These are phyloP conservation scores for Dactylorhiza incarnata DNA, from an alignment of 106 monocot genomes.

Conservation along the genomic window DNA sequence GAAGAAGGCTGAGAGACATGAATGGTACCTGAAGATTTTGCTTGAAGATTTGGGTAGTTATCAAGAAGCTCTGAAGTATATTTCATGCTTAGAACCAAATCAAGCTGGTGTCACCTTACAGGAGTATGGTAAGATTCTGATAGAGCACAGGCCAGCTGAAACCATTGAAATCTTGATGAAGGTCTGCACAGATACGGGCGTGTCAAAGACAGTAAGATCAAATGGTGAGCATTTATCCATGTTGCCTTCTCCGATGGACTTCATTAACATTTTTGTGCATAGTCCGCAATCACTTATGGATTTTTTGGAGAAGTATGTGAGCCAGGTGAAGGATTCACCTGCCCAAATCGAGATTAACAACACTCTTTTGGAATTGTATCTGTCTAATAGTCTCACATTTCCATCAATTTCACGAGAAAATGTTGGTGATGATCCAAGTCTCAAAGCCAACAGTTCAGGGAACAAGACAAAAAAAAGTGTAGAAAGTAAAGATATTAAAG, in stretches of 20 bases:
- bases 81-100: constrained; percentile 70
- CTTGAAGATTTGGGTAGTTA: constrained; percentile 93
- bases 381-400: constrained; percentile 63
- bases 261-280: constrained; percentile 90
- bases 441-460: constrained; percentile 17
- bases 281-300: constrained; percentile 71
- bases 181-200: constrained; percentile 50
- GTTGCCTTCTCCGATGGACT: constrained; percentile 82
- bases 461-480: constrained; percentile 19
- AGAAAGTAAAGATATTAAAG: constrained; percentile 16
- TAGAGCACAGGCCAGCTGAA: constrained; percentile 68
- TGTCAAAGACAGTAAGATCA: constrained; percentile 27
- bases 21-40: constrained; percentile 90
- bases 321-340: constrained; percentile 61
- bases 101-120: constrained; percentile 86
- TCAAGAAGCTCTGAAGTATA: constrained; percentile 77
- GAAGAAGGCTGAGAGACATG: constrained; percentile 86
- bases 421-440: constrained; percentile 14
- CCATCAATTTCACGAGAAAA: constrained; percentile 65
- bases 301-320: constrained; percentile 83
- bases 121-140: constrained; percentile 94
- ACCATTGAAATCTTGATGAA: constrained; percentile 74
- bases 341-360: constrained; percentile 89
- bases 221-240: constrained; percentile 37
- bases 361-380: constrained; percentile 82